Base-by-base conservation (phyloP, 2,329 filamentous ascomycete genomes). In the Leptodontidium sp. region DNA sequence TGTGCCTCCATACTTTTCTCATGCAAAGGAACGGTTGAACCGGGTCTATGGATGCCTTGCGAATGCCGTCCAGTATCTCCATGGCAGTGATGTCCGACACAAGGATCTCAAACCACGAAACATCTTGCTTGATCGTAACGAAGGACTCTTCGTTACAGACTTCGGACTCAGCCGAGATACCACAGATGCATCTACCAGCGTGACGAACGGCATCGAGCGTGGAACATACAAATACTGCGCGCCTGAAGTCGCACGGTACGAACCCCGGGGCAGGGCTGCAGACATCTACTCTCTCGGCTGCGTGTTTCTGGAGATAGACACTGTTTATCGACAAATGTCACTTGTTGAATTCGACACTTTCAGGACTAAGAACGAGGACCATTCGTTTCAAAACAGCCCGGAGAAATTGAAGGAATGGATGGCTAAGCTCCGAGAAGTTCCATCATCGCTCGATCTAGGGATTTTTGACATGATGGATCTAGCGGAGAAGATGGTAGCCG, bases 201-300 rank as follows among this genome's bases (percentile, higher is more conserved):
- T 43, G 15, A 65, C 49, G 1, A 32, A 21, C 15, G 47, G 62
- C 7, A 45, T 55, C 9, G 40, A 45, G 5, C 47, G 47, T 12
- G 26, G 49, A 14, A 65, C 50, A 21, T 55, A 43, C 49, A 65
- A 65, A 47, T 66, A 66, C 14, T 66, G 64, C n/a, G 52, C 64
- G 8, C 64, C 64, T 5, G 64, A 66, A 61, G 64, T 61, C 8
- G 40, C 50, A 17, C 52, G 57, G 4, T 52, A 53, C 12, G 35
- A 61, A 5, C 38, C 52, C 35, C 53, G 64, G 17, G 64, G 55
- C 15, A 21, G 64, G 29, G 29, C 53, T 4, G 64, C 64, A 9
- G 64, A 66, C 15, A 61, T 66, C n/a, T 66, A 55, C 21, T 66
- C 64, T 2, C 55, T 66, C 3, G 53, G 64, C 2, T 59, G 53